phyloP scores from a whole-genome alignment of 805 yeast genomes.

The Starmerella powellii region DNA sequence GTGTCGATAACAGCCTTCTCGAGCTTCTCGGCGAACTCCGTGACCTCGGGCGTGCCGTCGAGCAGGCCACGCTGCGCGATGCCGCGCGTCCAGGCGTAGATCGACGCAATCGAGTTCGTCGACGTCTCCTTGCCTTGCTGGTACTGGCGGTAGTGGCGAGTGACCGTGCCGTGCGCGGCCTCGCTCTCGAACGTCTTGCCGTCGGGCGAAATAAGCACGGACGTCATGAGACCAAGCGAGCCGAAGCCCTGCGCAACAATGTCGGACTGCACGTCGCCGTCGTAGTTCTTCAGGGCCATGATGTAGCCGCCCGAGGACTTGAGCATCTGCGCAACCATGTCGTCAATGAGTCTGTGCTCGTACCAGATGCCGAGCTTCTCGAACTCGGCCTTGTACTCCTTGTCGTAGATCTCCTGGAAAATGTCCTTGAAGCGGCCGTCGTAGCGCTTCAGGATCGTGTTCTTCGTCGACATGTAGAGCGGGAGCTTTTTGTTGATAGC shows the following conservation, averaged over 20 bases:
- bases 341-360: constrained; percentile 93
- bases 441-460: constrained; percentile 84
- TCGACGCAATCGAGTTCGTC: constrained; percentile 93
- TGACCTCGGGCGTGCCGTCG: constrained; percentile 77
- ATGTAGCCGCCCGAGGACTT: constrained; percentile 91
- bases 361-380: constrained; percentile 82
- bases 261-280: constrained; percentile 95
- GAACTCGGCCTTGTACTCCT: constrained; percentile 55
- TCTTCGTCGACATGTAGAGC: constrained; percentile 79
- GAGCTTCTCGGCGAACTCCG: constrained; percentile 60
- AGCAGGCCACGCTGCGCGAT: constrained; percentile 81
- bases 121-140: constrained; percentile 96
- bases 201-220: constrained; percentile 92
- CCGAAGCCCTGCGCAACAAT: constrained; percentile 98
- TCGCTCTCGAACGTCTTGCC: constrained; percentile 92
- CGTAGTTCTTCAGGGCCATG: constrained; percentile 94
- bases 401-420: constrained; percentile 68
- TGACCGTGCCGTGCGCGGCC: constrained; percentile 99
- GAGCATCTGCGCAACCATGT: constrained; percentile 98
- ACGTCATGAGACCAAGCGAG: constrained; percentile 91
- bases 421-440: constrained; percentile 94
- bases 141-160: constrained; percentile 91
- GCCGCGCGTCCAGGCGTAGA: constrained; percentile 95
- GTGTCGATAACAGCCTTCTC: constrained; percentile 81
- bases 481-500: constrained; percentile 71